Evolutionary conservation across 2,329 filamentous ascomycete genomes (phyloP), one percentile per base, ranked within the genome.

Genomic region (Teratosphaeria epicoccoides): DNA sequence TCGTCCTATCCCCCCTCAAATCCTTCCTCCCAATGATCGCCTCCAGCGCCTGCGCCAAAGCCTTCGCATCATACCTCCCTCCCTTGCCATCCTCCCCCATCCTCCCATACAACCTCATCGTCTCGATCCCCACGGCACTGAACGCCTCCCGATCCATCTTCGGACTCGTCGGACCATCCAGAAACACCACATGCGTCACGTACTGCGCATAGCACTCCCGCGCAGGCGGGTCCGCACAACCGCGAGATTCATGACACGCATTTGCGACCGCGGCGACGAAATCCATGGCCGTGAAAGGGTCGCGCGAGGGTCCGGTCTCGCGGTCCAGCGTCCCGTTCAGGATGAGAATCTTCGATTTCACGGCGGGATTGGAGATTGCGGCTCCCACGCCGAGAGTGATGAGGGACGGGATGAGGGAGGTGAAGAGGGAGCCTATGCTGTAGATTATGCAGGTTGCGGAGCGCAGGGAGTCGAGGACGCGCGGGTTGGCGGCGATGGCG

Each of bases 361-460:
- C 75, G 1, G 74, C 61, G 0, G 74, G 69, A 24, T 70, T 73
- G 12, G 70, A 69, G 1, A 76, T 71, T 0, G 82, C 80, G 20
- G 81, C 75, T 0, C 87, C 88, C 0, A 94, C 82, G 3, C 85
- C 87, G 23, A 82, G 78, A 6, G 95, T 76, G 4, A 97, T 80
- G 1, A 97, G 72, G 14, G 83, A 89, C 0, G 91, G 91, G 1
- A 95, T 77, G 28, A 97, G 80, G 4, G 86, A 91, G 0, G 91
- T 97, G 69, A 94, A 97, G 0, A 97, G 74, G 1, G 85, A 90
- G n/a, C 93, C 93, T 53, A 97, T 94, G 67, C 86, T 90, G 71
- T 95, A 97, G 45, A 97, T 80, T 7, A 96, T 76, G 1, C 82
- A 83, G 51, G 81, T 77, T 0, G 86, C 78, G 1, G 72, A 71